Evolutionary conservation across 1,284 basidiomycete species (phyloP).

Genomic region (Leccinum proliferum): DNA sequence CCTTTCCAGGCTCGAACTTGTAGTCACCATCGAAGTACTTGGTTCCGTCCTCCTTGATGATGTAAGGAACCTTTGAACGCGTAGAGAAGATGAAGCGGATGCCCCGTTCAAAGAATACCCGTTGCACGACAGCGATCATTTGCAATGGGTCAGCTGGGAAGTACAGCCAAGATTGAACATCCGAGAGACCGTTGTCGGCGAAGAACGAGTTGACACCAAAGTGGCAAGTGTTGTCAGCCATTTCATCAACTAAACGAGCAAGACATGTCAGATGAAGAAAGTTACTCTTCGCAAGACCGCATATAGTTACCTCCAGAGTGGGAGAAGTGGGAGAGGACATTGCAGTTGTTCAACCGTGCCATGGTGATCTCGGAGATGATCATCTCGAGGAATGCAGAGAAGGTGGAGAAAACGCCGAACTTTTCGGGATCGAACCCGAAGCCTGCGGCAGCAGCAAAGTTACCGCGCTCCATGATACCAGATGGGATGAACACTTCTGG

Average conservation of each 20-base stretch:
- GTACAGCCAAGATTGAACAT: conserved; percentile 74
- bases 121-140: conserved; percentile 71
- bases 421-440: conserved; percentile 75
- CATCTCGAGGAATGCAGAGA: conserved; percentile 89
- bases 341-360: conserved; percentile 82
- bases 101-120: conserved; percentile 77
- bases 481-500: conserved; percentile 82
- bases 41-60: conserved; percentile 71
- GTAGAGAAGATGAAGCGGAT: conserved; percentile 83
- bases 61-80: conserved; percentile 80
- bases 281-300: neutral
- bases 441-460: conserved; percentile 80
- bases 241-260: conserved; percentile 53
- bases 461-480: conserved; percentile 81
- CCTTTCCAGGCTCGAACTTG: conserved; percentile 76
- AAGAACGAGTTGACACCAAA: conserved; percentile 83
- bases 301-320: conserved; percentile 66
- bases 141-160: conserved; percentile 81
- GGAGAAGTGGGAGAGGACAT: conserved; percentile 82
- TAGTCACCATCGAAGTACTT: conserved; percentile 68
- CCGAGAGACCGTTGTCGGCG: conserved; percentile 78
- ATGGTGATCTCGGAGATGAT: conserved; percentile 84
- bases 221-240: conserved; percentile 85
- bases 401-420: conserved; percentile 81
- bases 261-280: conserved; percentile 1